Conservation (phyloP, 164 flowering plant species). For the Sextonia rubra region DNA sequence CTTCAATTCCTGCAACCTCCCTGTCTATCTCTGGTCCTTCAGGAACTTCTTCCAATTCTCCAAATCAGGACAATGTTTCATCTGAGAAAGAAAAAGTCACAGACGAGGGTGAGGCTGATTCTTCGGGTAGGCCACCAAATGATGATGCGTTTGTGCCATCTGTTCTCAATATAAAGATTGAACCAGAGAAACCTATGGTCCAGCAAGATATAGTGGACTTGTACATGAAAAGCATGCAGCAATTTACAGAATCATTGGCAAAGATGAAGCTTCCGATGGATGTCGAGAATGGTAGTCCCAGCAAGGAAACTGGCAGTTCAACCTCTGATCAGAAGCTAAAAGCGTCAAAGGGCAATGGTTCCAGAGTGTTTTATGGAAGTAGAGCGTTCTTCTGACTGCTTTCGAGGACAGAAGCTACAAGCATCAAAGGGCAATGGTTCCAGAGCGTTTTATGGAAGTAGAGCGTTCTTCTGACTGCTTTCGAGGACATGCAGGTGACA, state of each 20-base stretch:
- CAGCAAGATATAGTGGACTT: conserved; percentile 92
- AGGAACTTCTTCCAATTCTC: conserved; percentile 28
- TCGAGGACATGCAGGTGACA: conserved; percentile 43
- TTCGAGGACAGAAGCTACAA: conserved; percentile 28
- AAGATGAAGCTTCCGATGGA: conserved; percentile 99
- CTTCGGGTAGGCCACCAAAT: conserved; percentile 29
- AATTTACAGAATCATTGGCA: conserved; percentile 90
- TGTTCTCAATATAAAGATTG: conserved; percentile 35
- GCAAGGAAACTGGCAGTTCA: conserved; percentile 39
- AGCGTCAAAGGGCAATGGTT: conserved; percentile 42
- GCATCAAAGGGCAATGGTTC: conserved; percentile 48
- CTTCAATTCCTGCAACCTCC: conserved; percentile 40
- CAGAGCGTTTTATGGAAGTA: conserved; percentile 88
- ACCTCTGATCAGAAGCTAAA: conserved; percentile 46
- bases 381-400: conserved; percentile 85
- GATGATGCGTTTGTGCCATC: conserved; percentile 30
- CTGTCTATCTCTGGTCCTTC: conserved; percentile 37
- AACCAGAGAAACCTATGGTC: conserved; percentile 58
- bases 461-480: conserved; percentile 51
- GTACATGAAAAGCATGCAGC: conserved; percentile 99
- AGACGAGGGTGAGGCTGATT: conserved; percentile 42
- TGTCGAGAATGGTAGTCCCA: conserved; percentile 40
- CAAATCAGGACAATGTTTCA: conserved; percentile 35
- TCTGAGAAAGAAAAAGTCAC: conserved; percentile 18
- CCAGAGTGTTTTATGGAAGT: conserved; percentile 91